A percentile compares a stretch with the other conserved stretches of the same genome.
These are phyloP conservation scores for Thinopyrum obtusiflorum DNA, from an alignment of 202 grass and related monocot species.

Conservation along the genomic window DNA sequence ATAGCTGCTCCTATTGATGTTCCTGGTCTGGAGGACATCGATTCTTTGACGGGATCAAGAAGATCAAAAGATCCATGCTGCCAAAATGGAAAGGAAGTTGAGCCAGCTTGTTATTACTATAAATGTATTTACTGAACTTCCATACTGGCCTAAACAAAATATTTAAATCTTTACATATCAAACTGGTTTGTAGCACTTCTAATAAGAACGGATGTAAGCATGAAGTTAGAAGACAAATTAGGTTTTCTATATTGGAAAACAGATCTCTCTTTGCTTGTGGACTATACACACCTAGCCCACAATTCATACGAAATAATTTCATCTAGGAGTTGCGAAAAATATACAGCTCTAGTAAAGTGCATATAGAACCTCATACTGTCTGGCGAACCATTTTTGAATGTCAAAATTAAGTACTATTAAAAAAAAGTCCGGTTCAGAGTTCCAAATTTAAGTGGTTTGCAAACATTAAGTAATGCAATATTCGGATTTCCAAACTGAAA, in stretches of 20 bases:
- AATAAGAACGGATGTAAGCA: neutral
- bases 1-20: slow-evolving; percentile 90
- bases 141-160: neutral
- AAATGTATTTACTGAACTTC: neutral
- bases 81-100: slow-evolving; percentile 31
- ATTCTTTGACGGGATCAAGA: slow-evolving; percentile 60
- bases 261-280: neutral
- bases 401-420: neutral
- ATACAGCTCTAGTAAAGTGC: neutral
- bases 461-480: neutral
- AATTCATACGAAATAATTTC: slow-evolving; percentile 16
- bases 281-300: neutral
- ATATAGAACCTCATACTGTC: neutral
- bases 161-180: slow-evolving; percentile 1
- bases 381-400: slow-evolving; percentile 3
- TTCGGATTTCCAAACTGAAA: neutral
- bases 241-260: neutral
- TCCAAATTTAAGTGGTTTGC: neutral
- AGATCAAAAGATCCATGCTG: slow-evolving; percentile 90
- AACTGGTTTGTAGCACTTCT: neutral
- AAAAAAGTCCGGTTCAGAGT: neutral
- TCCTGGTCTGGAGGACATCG: slow-evolving; percentile 53
- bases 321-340: neutral
- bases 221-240: neutral
- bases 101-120: neutral